A percentile compares a stretch with the other conserved stretches of the same genome.
phyloP scores from a whole-genome alignment of 2,329 filamentous ascomycete genomes.

The Trichoderma semiorbis region DNA sequence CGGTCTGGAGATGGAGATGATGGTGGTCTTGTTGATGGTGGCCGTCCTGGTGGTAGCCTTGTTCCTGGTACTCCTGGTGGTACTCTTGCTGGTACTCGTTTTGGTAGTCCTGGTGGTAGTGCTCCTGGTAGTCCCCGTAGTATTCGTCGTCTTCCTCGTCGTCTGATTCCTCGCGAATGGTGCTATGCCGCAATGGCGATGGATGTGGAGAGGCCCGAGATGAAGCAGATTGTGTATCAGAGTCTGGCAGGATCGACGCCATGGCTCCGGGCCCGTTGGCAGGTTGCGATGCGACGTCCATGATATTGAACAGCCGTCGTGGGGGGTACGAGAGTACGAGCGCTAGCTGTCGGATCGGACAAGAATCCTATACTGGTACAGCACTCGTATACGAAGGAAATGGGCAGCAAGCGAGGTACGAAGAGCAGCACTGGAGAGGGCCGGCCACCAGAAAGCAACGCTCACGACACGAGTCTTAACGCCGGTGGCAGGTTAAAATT shows the following conservation, averaged over 20 bases:
- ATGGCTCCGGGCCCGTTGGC: conserved; percentile 16
- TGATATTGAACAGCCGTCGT: conserved; percentile 4
- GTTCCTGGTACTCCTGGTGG: not conserved
- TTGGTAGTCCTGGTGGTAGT: not conserved
- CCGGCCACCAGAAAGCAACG: conserved; percentile 9
- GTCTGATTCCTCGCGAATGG: not conserved
- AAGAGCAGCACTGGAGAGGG: not conserved
- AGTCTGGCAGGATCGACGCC: conserved; percentile 23
- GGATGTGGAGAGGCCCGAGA: conserved; percentile 28
- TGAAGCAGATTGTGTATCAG: conserved; percentile 40
- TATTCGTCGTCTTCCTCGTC: conserved; percentile 6
- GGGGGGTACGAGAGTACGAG: conserved; percentile 19
- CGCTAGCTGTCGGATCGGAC: not conserved
- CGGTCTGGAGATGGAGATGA: not conserved
- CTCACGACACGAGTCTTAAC: conserved; percentile 11
- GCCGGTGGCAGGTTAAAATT: conserved; percentile 20
- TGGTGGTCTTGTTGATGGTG: not conserved
- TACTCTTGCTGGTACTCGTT: not conserved
- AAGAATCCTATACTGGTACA: no score
- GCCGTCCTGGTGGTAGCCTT: not conserved
- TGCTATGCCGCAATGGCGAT: conserved; percentile 12
- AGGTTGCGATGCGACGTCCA: conserved; percentile 26
- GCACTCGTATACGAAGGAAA: no score
- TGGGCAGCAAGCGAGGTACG: not conserved
- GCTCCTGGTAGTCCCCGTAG: not conserved